Evolutionary conservation across 352 stramenopile genomes (phyloP).

Genomic region (Phytophthora fragariaefolia): DNA sequence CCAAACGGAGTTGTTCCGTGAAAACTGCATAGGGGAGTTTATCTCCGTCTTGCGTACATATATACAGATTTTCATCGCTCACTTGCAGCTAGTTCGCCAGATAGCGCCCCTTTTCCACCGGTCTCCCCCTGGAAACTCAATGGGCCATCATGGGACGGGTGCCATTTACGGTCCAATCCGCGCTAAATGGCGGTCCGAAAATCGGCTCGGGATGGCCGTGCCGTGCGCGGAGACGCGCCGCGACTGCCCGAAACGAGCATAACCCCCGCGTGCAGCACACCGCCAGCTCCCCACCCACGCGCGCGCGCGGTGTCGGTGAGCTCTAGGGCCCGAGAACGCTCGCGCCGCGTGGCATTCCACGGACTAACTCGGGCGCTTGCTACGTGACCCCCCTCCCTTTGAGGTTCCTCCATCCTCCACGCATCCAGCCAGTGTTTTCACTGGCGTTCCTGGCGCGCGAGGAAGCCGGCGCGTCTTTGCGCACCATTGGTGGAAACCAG

Average conservation of each 20-base stretch:
- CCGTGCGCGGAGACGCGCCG: not conserved
- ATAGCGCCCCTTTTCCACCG: constrained; percentile 1
- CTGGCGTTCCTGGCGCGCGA: constrained; percentile 27
- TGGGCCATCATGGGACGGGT: constrained; percentile 29
- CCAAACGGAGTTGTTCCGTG: constrained; percentile 4
- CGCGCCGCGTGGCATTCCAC: constrained; percentile 32
- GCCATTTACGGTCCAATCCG: constrained; percentile 29
- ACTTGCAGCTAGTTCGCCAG: not conserved
- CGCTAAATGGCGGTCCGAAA: constrained; percentile 28
- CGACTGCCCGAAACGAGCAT: constrained; percentile 14
- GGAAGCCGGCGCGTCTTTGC: constrained; percentile 23
- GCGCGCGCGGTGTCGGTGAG: not conserved
- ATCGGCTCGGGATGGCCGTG: constrained; percentile 3
- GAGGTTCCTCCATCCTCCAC: constrained; percentile 34
- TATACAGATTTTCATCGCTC: not conserved
- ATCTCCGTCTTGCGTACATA: not conserved
- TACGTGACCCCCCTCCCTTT: constrained; percentile 55
- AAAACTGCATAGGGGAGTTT: constrained; percentile 17
- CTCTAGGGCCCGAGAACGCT: constrained; percentile 16
- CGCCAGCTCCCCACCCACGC: constrained; percentile 6
- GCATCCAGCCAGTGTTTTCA: constrained; percentile 31
- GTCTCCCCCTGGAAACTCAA: constrained; percentile 31
- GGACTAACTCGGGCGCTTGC: constrained; percentile 29
- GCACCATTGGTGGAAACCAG: constrained; percentile 34
- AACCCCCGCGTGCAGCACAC: constrained; percentile 26